Conservation (phyloP, 768 basidiomycete genomes). For the Porpolomopsis calyptriformis region DNA sequence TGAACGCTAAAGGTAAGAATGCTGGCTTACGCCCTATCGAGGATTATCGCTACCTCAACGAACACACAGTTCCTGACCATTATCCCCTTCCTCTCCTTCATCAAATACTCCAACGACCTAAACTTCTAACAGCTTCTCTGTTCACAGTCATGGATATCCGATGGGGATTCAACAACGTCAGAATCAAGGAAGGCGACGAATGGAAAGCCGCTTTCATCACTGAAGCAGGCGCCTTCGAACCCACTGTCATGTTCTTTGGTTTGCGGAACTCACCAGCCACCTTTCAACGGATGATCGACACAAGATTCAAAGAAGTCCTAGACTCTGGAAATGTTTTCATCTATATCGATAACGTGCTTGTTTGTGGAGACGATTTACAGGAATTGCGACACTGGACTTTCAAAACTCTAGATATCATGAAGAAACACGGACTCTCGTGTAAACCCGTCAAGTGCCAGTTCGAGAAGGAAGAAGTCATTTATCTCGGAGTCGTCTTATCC, state of each 20-base stretch:
- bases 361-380: background rate
- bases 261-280: background rate
- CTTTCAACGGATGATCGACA: constrained; percentile 2
- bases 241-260: background rate
- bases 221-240: background rate
- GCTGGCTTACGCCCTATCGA: background rate
- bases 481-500: constrained; percentile 19
- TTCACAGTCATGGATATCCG: background rate
- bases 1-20: background rate
- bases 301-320: background rate
- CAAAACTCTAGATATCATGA: background rate
- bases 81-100: background rate
- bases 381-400: background rate
- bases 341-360: background rate
- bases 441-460: background rate
- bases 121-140: background rate
- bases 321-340: constrained; percentile 2
- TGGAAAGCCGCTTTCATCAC: background rate
- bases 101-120: background rate
- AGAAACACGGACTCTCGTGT: background rate
- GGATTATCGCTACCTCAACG: background rate
- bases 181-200: background rate
- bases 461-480: constrained; percentile 5
- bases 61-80: background rate
- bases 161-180: background rate